Percentiles rank a stretch among this genome's conserved stretches.
phyloP scores from a whole-genome alignment of 768 basidiomycete species.

The Lactarius hatsudake region DNA sequence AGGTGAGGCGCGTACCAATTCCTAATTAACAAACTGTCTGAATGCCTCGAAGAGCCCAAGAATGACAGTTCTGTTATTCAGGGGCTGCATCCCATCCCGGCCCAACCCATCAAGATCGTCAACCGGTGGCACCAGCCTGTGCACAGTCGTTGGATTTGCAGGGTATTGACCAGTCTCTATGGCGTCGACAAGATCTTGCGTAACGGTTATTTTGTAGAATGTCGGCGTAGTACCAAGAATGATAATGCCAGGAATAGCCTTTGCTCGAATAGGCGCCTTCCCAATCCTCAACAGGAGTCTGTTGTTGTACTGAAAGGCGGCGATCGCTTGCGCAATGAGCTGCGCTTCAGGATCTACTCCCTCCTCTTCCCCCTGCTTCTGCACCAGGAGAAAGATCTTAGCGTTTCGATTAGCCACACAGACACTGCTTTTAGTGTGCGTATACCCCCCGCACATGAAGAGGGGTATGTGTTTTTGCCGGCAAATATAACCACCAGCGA shows the following conservation, averaged over 20 bases:
- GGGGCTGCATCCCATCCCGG: too few species aligned
- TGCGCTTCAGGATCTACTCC: background rate
- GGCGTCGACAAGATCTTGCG: too few species aligned
- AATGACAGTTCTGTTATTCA: too few species aligned
- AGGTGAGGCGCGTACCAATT: too few species aligned
- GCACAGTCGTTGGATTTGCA: too few species aligned
- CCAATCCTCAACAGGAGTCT: background rate
- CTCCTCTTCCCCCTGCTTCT: background rate
- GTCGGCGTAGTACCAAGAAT: background rate
- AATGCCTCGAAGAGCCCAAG: too few species aligned
- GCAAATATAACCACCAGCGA: too few species aligned
- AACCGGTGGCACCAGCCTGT: too few species aligned
- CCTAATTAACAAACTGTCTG: too few species aligned
- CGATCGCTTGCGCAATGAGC: background rate
- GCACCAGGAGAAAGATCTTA: background rate
- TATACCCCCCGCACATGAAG: background rate
- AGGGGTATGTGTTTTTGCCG: background rate
- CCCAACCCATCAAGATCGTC: too few species aligned
- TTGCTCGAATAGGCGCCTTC: background rate
- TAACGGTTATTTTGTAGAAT: too few species aligned
- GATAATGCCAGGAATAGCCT: background rate
- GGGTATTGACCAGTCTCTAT: too few species aligned
- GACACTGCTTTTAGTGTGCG: background rate
- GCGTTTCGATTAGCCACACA: background rate
- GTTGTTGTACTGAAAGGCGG: background rate